Conservation (phyloP, 2,329 filamentous ascomycete species). For the Sclerotinia spermophila region DNA sequence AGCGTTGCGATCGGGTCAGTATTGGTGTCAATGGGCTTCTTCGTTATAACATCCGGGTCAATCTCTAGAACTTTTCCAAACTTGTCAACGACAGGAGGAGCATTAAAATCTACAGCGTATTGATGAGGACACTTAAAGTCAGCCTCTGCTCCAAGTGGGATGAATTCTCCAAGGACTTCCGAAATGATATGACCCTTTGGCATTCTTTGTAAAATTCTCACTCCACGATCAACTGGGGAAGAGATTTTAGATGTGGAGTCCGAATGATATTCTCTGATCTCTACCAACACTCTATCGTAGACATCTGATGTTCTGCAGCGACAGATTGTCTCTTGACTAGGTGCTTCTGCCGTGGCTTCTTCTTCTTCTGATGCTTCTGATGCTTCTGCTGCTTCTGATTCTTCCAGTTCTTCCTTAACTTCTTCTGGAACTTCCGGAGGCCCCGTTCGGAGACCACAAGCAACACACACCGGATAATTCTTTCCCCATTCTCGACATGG, state of each 20-base stretch:
- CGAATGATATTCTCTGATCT: constrained; percentile 1
- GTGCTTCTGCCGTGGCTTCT: neutral
- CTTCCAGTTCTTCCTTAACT: neutral
- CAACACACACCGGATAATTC: constrained; percentile 9
- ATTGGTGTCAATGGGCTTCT: neutral
- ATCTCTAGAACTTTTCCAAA: neutral
- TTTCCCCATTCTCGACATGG: constrained; percentile 9
- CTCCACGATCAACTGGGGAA: neutral
- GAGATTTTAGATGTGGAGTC: neutral
- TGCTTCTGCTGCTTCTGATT: neutral
- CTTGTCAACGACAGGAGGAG: constrained; percentile 5
- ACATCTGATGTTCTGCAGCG: neutral
- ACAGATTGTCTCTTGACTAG: neutral
- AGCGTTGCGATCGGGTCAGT: constrained; percentile 14
- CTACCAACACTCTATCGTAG: neutral
- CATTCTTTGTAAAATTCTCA: neutral
- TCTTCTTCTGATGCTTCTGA: neutral
- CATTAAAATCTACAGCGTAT: constrained; percentile 7
- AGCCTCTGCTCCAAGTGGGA: constrained; percentile 5
- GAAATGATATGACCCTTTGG: neutral
- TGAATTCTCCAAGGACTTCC: constrained; percentile 15
- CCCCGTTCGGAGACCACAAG: constrained; percentile 6
- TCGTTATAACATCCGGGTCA: neutral
- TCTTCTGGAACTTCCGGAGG: neutral
- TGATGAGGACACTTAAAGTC: neutral